Evolutionary conservation across 176 grass and related monocot species (phyloP), one percentile per base, ranked within the genome.

Genomic region (Raddia distichophylla): DNA sequence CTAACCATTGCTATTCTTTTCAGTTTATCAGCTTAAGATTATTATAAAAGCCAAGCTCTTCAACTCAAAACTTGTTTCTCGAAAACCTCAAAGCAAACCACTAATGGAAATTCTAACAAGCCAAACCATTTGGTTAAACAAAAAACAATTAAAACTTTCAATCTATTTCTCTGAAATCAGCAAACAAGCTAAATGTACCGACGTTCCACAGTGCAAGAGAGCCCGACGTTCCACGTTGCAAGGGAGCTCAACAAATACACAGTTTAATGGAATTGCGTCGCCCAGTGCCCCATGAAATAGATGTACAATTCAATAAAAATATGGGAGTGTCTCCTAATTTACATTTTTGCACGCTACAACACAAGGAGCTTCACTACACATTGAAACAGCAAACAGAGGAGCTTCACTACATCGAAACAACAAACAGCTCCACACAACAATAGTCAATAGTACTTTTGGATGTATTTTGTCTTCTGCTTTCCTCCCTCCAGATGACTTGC

Each of bases 401-500:
- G 65, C 58, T 71, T 77, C 66, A 45, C 56, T 45, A 64, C 64
- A 64, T 9, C 34, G 33, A 48, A 67, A 69, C 48, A 81, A 43
- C 37, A 79, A 53, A 78, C 35, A 77, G 64, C 82, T 70, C 14
- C 56, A n/a, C 16, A 54, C 8, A 18, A 20, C 66, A 85, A 55
- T 72, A 19, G 51, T 63, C 66, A 85, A 55, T 72, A 19, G 51
- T 63, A 13, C 13, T 64, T 27, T 22, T 40, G 6, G n/a, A 15
- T 46, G 16, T 73, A 83, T 10, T 12, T 8, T 34, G 32, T 37
- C 8, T 46, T 48, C 77, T 37, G 64, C 77, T 64, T 70, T 71
- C 64, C 37, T 85, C 48, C 13, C 79, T 77, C 87, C 57, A 81
- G 65, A 85, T 18, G 45, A 57, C 71, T 71, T 80, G 17, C 13